A percentile compares a stretch with the other conserved stretches of the same genome.
Conservation (phyloP, 2,329 filamentous ascomycete genomes). For the Aspergillus arachidicola region DNA sequence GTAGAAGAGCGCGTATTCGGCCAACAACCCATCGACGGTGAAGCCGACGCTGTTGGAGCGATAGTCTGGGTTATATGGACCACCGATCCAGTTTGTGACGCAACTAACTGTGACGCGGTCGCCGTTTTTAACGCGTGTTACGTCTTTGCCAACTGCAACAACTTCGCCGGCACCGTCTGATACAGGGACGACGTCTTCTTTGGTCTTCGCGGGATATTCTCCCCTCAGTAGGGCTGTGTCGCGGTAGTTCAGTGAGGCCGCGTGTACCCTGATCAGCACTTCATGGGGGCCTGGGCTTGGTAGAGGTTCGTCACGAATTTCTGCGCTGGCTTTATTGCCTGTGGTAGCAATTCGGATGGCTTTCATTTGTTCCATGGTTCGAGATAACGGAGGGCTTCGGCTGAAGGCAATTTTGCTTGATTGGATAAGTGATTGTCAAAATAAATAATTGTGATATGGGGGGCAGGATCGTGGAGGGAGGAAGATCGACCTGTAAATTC, state of each 20-base stretch:
- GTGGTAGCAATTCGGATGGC: neutral
- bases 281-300: neutral
- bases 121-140: neutral
- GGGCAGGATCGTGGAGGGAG: no score
- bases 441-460: no score
- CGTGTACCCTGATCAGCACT: slow-evolving; percentile 5
- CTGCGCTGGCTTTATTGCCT: neutral
- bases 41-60: neutral
- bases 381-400: no score
- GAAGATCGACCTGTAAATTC: no score
- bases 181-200: neutral
- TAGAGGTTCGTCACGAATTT: neutral
- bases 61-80: neutral
- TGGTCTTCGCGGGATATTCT: neutral
- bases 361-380: neutral
- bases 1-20: slow-evolving; percentile 2
- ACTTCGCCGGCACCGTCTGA: slow-evolving; percentile 6
- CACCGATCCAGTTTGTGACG: neutral
- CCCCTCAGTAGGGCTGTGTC: slow-evolving; percentile 4
- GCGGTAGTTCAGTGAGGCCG: slow-evolving; percentile 9
- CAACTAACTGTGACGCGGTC: slow-evolving; percentile 1
- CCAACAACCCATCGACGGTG: neutral
- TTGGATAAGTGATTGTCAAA: no score
- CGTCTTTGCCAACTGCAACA: neutral
- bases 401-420: no score